Evolutionary conservation across 768 basidiomycete genomes (phyloP), one percentile per base, ranked within the genome.

Genomic region (Stropharia rugosoannulata): DNA sequence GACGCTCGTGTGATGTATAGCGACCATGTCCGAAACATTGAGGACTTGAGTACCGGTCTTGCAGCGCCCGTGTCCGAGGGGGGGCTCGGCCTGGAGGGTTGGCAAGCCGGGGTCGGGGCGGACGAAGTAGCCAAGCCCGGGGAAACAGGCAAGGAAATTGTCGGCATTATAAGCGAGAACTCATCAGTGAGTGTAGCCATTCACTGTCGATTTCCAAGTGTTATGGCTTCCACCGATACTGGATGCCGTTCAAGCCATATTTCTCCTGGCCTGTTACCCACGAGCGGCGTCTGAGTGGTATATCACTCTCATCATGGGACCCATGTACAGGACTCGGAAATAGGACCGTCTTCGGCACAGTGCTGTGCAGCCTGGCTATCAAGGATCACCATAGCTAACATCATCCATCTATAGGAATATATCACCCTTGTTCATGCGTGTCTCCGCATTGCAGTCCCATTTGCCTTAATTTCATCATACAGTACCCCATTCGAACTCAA

Each of bases 91-190:
- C 64, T 91, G 10, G 62, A 68, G 5, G 66, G 68, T 0, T 73
- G 72, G 40, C 72, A 78, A 19, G 74, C 72, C 0, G 83, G 85
- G 18, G 75, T 88, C 19, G 88, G 85, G 5, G 55, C 59, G 6
- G 58, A 61, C 18, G 58, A 37, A 11, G 58, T 63, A n/a, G 51
- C 42, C n/a, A 36, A 22, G 37, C 42, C 52, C 19, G 46, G 56
- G 18, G 44, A 43, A 29, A 58, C 58, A 35, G 59, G 48, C 12
- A 75, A 74, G 0, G 85, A 87, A 50, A 80, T 89, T 19, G 75
- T 90, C 16, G 90, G 87, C 5, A 80, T 92, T 13, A 78, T 90
- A 64, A 82, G 81, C 67, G 79, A 86, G 44, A 92, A 91, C 64
- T 85, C 80, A 36, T 64, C 84, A 66, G 90, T 89, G 68, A 59